Percentiles rank a stretch among this genome's conserved stretches.
phyloP scores from a whole-genome alignment of 345 rosid genomes.

The Murraya paniculata region DNA sequence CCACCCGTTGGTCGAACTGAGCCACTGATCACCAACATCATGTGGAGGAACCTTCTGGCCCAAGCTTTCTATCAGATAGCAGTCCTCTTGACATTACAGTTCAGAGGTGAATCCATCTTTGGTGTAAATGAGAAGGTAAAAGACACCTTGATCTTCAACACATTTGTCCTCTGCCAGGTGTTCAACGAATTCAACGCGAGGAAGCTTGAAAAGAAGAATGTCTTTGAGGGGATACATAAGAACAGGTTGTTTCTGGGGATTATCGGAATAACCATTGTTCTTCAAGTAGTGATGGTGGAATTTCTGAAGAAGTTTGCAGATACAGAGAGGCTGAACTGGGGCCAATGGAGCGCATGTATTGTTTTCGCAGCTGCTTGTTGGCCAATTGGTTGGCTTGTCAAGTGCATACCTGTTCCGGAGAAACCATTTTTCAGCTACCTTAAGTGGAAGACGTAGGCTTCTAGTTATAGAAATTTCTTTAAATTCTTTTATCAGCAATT shows the following conservation, averaged over 20 bases:
- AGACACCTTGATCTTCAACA: conserved; percentile 66
- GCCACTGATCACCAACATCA: conserved; percentile 64
- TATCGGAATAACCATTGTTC: conserved; percentile 44
- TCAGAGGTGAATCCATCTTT: conserved; percentile 59
- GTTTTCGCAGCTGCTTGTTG: conserved; percentile 56
- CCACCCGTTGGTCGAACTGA: conserved; percentile 54
- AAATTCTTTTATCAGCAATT: background rate
- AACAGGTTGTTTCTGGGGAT: conserved; percentile 65
- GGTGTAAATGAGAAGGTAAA: conserved; percentile 47
- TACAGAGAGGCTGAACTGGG: conserved; percentile 65
- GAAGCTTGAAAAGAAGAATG: conserved; percentile 72
- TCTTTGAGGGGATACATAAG: conserved; percentile 59
- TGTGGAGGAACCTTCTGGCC: conserved; percentile 75
- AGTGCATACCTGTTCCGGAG: conserved; percentile 56
- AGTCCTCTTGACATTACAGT: conserved; percentile 62
- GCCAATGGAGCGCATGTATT: conserved; percentile 64
- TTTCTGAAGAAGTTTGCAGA: conserved; percentile 67
- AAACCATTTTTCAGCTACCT: conserved; percentile 49
- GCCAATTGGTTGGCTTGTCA: conserved; percentile 71
- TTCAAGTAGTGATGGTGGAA: conserved; percentile 74
- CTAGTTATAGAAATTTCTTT: background rate
- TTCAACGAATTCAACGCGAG: conserved; percentile 82
- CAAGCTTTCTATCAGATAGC: conserved; percentile 66
- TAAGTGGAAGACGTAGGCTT: conserved; percentile 17
- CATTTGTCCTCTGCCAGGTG: conserved; percentile 70